Base-by-base conservation (phyloP, 495 filamentous ascomycete species). In the Hypoxylon intermedium region DNA sequence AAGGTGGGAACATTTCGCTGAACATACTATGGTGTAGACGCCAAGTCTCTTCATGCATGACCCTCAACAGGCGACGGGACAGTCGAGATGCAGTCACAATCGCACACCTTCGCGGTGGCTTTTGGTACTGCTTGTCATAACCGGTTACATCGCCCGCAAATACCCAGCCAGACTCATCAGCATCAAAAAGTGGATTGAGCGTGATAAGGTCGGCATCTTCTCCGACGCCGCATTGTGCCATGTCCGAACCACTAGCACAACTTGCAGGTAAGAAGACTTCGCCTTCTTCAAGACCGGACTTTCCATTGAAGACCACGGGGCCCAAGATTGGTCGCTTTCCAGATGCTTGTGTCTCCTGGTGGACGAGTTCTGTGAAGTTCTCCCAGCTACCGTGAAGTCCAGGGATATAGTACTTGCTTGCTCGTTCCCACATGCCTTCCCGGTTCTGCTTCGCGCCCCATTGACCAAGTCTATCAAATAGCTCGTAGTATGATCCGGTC, bases 121-220 rank as follows among this genome's bases (percentile, higher is more conserved):
- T 74, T n/a, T 83, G 80, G 3, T 68, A 58, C 9, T 81, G 77
- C 19, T 67, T 79, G 69, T 89, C 87, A 72, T 97, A 98, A 19
- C 94, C 94, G 0, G 93, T 94, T 11, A 92, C 85, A 71, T 97
- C 94, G 48, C 88, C 80, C 0, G 84, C 79, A 28, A 97, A 91
- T 12, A 91, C 77, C 94, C 94, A 98, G 52, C 87, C 91, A 0
- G 92, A 96, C 34, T 85, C 82, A 15, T 89, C 85, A 0, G 92
- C 87, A 72, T 98, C 89, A 72, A 96, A 98, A 16, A 98, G 79
- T 1, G 94, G 94, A 71, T 96, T 97, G 73, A 98, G 87, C 3
- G 91, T 93, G 60, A 98, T 92, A 41, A 98, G 82, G 73, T 98
- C 94, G 1, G 94, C 93, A 34, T 93, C 89, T 75, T 98, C 94